A percentile compares a stretch with the other conserved stretches of the same genome.
Evolutionary conservation across 352 stramenopile species (phyloP).

Genomic region (Globisporangium yorkense): DNA sequence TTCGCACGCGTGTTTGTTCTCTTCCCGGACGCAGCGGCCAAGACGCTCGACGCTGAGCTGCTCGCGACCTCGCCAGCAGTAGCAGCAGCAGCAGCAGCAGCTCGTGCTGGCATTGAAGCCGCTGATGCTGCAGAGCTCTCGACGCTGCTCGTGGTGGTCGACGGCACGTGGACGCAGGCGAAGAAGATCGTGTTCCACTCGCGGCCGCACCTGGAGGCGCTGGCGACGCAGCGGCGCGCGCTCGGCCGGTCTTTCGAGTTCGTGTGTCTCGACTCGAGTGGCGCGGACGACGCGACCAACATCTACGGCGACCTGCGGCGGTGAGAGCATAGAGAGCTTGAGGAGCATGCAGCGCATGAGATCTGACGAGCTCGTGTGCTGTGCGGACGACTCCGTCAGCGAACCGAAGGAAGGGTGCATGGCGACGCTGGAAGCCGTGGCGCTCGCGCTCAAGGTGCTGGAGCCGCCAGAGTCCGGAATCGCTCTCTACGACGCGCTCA

Average conservation of each 20-base stretch:
- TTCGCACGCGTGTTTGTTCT: constrained; percentile 31
- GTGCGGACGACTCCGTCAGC: constrained; percentile 13
- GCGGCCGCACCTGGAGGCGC: constrained; percentile 26
- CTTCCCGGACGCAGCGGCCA: constrained; percentile 37
- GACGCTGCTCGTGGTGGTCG: constrained; percentile 54
- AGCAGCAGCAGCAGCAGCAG: background rate
- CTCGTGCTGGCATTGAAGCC: background rate
- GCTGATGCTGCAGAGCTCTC: background rate
- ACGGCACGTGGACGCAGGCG: constrained; percentile 78
- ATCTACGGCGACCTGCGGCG: constrained; percentile 60
- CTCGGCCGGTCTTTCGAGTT: constrained; percentile 33
- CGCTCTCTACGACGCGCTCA: constrained; percentile 22
- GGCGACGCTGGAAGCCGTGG: constrained; percentile 71
- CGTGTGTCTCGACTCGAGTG: constrained; percentile 30
- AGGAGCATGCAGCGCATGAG: no score
- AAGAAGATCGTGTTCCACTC: constrained; percentile 71
- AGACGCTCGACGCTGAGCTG: constrained; percentile 14
- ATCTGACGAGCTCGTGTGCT: background rate
- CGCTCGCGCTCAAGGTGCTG: constrained; percentile 33
- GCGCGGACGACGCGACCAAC: constrained; percentile 13
- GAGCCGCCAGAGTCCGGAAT: constrained; percentile 21
- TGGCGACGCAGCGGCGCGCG: constrained; percentile 19
- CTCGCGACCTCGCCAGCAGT: background rate
- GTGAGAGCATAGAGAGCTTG: constrained; percentile 11
- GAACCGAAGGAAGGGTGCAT: constrained; percentile 72